These are phyloP conservation scores for Endothia cerciana DNA, from an alignment of 2,329 filamentous ascomycete genomes.

Conservation along the genomic window DNA sequence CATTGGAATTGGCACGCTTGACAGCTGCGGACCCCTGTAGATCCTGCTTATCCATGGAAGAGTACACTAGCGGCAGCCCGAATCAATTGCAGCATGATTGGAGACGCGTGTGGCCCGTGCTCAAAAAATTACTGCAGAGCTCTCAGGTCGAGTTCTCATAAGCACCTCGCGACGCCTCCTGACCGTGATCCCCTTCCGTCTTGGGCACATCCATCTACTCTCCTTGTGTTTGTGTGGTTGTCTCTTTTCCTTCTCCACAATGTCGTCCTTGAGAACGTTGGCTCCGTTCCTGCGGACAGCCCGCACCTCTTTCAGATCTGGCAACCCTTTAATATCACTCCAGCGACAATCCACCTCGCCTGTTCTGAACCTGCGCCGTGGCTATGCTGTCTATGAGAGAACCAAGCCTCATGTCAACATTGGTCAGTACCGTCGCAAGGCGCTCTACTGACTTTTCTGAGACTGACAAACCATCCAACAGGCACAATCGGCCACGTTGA, in stretches of 20 bases:
- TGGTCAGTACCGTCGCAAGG: conserved; percentile 58
- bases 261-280: conserved; percentile 81
- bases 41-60: background rate
- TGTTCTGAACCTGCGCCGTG: conserved; percentile 67
- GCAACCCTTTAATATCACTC: conserved; percentile 74
- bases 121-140: conserved; percentile 28
- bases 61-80: background rate
- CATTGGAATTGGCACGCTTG: background rate
- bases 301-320: conserved; percentile 71
- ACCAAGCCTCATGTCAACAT: conserved; percentile 98
- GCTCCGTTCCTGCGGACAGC: conserved; percentile 82
- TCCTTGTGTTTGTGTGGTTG: conserved; percentile 34
- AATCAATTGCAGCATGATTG: conserved; percentile 29
- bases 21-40: background rate
- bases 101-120: conserved; percentile 24
- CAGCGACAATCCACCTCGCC: conserved; percentile 70
- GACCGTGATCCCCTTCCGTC: conserved; percentile 20
- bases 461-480: conserved; percentile 41
- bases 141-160: conserved; percentile 12
- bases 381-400: conserved; percentile 77
- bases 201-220: conserved; percentile 21
- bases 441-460: conserved; percentile 23
- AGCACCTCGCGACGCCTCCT: conserved; percentile 17
- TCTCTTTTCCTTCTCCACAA: conserved; percentile 51
- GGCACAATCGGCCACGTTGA: conserved; percentile 99